Evolutionary conservation across 2,329 filamentous ascomycete genomes (phyloP), one percentile per base, ranked within the genome.

Genomic region (Oidium heveae): DNA sequence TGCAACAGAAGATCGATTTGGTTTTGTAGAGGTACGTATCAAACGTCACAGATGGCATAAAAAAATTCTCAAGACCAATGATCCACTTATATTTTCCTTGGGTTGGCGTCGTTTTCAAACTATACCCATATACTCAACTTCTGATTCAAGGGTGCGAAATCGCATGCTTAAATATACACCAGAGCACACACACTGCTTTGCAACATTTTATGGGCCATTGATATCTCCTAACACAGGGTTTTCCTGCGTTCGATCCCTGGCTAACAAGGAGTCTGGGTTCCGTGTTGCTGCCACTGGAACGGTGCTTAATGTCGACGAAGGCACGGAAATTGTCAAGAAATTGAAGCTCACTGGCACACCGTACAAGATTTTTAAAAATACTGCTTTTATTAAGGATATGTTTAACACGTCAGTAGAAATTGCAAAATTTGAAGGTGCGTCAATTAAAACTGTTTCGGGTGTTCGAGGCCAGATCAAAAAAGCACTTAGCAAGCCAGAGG

Each of bases 301-400:
- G 1, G 86, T 98, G 4, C 72, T 96, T 59, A 88, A 82, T 64
- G 91, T 98, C 20, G 91, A 98, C 66, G 88, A 96, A 69, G 86
- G 83, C 43, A 88, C 86, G 2, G 91, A 98, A 66, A 96, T 98
- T 60, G 91, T 98, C 68, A 98, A 98, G 76, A 98, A 98, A 74
- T 80, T 98, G 65, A 98, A 98, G 69, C 77, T 98, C 52, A 95
- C 87, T 0, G 91, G 91, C 57, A 75, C 79, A 51, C 88, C 91
- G 1, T 93, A 91, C 75, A 96, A 96, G 71, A 93, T 96, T 68
- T 96, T 93, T 78, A 94, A 94, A 70, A 98, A 98, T 71, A 98
- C 91, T 0, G 88, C 91, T 41, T 98, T 98, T 66, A 87, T 98
- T 70, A 93, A 91, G 68, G 86, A 94, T 70, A 98, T 98, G 91